Conservation (phyloP, 345 rosid genomes). For the Acer saccharum region DNA sequence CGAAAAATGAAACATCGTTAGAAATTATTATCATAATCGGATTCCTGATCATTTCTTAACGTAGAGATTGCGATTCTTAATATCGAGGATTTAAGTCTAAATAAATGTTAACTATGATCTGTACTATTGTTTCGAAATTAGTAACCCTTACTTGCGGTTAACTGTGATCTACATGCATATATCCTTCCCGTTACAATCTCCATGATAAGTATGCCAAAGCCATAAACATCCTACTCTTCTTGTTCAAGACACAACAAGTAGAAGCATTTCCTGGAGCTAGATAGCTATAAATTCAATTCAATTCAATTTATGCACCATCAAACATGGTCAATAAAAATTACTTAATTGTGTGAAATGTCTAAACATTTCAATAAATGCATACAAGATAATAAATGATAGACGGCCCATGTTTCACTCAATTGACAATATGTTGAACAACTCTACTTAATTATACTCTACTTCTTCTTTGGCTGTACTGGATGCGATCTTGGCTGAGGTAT, state of each 20-base stretch:
- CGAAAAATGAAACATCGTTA: neutral
- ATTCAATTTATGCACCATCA: neutral
- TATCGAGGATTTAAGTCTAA: no score
- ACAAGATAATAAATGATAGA: neutral
- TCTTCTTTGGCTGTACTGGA: no score
- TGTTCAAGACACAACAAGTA: constrained; percentile 27
- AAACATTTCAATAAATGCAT: neutral
- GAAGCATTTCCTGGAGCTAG: constrained; percentile 33
- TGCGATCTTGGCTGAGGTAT: no score
- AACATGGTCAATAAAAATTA: constrained; percentile 4
- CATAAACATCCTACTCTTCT: constrained; percentile 52
- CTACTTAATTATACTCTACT: no score
- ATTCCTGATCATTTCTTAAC: no score
- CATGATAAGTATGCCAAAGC: constrained; percentile 75
- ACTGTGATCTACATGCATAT: constrained; percentile 43
- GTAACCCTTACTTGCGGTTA: constrained; percentile 43
- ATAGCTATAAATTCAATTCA: constrained; percentile 28
- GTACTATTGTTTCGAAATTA: neutral
- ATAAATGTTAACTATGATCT: neutral
- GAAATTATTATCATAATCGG: no score
- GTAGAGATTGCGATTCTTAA: no score
- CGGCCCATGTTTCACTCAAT: constrained; percentile 31
- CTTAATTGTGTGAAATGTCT: neutral
- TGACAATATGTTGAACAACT: constrained; percentile 14
- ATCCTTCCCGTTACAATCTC: constrained; percentile 68